Evolutionary conservation across 148 eudicot genomes (phyloP), one percentile per base, ranked within the genome.

Genomic region (Silene conica): DNA sequence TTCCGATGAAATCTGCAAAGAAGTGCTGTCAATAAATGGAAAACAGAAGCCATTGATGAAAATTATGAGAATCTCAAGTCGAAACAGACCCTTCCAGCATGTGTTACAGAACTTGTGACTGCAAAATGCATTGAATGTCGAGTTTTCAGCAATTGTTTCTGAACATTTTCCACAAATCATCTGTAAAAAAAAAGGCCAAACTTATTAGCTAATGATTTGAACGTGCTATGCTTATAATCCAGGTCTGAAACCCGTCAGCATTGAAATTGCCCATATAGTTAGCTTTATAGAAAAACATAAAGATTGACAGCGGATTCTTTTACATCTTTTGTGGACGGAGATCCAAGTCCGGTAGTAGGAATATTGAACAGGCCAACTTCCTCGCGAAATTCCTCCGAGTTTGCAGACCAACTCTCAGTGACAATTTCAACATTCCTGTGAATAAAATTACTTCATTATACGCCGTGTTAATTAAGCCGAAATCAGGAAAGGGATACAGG

Each of bases 71-170:
- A 1, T 34, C 41, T 2, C 5, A 1, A 34, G 41, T 34, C 41
- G 5, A 34, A 79, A 69, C 65, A 15, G 11, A 79, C 82, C 78
- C 19, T 63, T 56, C 74, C 78, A 74, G 16, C 82, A 74, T 6
- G 23, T 22, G 1, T 38, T 41, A 43, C 82, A 74, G 58, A 74
- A 74, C 20, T 23, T 63, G 13, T 79, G 78, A 19, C 74, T 70
- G 25, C 82, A 79, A 13, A 25, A 9, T 69, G 74, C 45, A 22
- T 69, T 23, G 26, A 38, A n/a, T 0, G 38, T 6, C 38, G 60
- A 7, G n/a, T 54, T 19, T 46, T 28, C 31, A 18, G 20, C 10
- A 63, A 69, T 55, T 5, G 58, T 19, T 55, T 20, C 38, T 11
- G 31, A 63, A 14, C 82, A 79, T 34, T 69, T 69, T 25, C 69